Evolutionary conservation across 306 rosid genomes (phyloP).

Genomic region (Sophora flavescens): DNA sequence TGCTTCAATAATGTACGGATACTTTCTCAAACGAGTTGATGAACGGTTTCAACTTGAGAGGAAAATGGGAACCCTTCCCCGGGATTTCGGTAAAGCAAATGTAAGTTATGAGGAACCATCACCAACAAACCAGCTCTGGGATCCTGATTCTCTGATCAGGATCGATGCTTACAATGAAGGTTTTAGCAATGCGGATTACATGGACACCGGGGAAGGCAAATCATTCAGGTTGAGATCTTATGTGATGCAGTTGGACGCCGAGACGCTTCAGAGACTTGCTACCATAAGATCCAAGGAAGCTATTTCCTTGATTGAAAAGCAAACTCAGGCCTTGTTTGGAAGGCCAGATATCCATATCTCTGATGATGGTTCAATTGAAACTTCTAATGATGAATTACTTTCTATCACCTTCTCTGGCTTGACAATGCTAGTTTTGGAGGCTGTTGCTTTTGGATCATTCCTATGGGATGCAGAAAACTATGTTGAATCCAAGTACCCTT

Average conservation of each 20-base stretch:
- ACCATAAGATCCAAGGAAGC: constrained; percentile 92
- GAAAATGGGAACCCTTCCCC: constrained; percentile 80
- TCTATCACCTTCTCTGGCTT: constrained; percentile 70
- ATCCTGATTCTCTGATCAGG: constrained; percentile 82
- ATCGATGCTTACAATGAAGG: constrained; percentile 60
- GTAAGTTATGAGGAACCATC: constrained; percentile 57
- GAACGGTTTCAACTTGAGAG: constrained; percentile 93
- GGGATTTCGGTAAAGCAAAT: constrained; percentile 59
- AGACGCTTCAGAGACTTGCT: constrained; percentile 88
- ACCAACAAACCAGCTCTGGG: constrained; percentile 82
- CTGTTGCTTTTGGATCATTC: constrained; percentile 88
- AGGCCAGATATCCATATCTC: constrained; percentile 74
- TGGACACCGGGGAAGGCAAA: constrained; percentile 53
- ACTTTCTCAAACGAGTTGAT: constrained; percentile 93
- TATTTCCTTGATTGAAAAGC: constrained; percentile 89
- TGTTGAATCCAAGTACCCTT: constrained; percentile 79
- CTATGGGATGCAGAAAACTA: constrained; percentile 89
- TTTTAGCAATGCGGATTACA: constrained; percentile 46
- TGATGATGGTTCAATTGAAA: constrained; percentile 76
- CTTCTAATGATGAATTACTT: constrained; percentile 71
- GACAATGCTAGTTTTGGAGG: constrained; percentile 89
- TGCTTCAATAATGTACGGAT: constrained; percentile 97
- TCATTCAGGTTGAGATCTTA: constrained; percentile 70
- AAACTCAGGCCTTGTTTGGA: constrained; percentile 93
- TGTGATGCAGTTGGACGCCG: constrained; percentile 86